These are phyloP conservation scores for Cercospora beticola DNA, from an alignment of 2,329 filamentous ascomycete genomes.

Conservation along the genomic window DNA sequence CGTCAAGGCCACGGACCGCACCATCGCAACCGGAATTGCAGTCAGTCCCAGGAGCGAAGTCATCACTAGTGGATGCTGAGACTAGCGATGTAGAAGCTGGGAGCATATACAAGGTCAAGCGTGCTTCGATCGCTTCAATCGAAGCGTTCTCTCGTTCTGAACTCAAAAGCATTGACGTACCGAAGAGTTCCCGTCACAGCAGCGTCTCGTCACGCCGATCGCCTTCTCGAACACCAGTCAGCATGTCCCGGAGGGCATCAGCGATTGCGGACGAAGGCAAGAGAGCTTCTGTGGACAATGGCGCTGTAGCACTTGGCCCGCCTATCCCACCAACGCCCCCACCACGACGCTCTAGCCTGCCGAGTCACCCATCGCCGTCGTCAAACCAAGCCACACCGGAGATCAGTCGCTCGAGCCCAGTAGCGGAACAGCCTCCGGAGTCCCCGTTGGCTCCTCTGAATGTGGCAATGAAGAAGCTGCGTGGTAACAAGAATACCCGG, in stretches of 20 bases:
- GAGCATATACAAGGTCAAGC: constrained; percentile 24
- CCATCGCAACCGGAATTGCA: background rate
- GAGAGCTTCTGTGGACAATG: background rate
- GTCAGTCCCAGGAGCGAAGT: background rate
- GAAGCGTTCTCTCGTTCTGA: constrained; percentile 36
- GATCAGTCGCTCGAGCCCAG: constrained; percentile 5
- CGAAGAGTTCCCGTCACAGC: constrained; percentile 20
- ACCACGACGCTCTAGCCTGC: constrained; percentile 4
- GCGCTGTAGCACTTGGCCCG: background rate
- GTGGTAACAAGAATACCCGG: constrained; percentile 20
- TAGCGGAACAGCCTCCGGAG: constrained; percentile 7
- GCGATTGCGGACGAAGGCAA: background rate
- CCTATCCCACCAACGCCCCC: constrained; percentile 1
- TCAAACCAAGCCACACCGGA: background rate
- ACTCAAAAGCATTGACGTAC: constrained; percentile 36
- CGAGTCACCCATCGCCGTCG: constrained; percentile 13
- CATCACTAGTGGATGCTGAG: background rate
- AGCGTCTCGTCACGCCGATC: constrained; percentile 22
- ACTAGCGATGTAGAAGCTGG: background rate
- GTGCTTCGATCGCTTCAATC: constrained; percentile 39
- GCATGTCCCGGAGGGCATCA: background rate
- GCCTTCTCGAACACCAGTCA: constrained; percentile 17
- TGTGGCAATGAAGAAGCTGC: constrained; percentile 45
- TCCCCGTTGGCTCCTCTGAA: constrained; percentile 43
- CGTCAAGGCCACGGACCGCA: constrained; percentile 9